phyloP scores from a whole-genome alignment of 352 stramenopile species.

The Phytophthora quininea region DNA sequence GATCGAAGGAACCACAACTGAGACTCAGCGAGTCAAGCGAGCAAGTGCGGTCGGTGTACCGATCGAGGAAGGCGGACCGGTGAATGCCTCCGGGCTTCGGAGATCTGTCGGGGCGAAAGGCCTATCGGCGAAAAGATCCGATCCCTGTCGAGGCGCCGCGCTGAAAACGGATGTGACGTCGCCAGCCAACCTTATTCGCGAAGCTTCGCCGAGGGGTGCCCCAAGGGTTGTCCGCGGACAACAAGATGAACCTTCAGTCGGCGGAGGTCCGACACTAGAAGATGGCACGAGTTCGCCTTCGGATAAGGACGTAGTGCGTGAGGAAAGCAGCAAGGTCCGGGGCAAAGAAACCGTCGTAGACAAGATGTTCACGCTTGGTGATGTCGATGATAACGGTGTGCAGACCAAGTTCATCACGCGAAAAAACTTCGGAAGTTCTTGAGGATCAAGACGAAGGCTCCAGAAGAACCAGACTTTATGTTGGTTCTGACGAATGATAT shows the following conservation, averaged over 20 bases:
- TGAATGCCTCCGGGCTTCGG: conserved; percentile 16
- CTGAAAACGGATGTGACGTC: conserved; percentile 5
- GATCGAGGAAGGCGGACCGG: conserved; percentile 6
- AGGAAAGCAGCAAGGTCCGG: not conserved
- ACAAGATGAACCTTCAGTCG: not conserved
- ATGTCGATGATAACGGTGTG: not conserved
- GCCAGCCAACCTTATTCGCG: not conserved
- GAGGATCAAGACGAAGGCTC: not conserved
- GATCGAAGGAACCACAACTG: conserved; percentile 10
- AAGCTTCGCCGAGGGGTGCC: not conserved
- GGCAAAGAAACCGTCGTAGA: conserved; percentile 9
- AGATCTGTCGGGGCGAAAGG: conserved; percentile 6
- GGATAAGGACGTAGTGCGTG: not conserved
- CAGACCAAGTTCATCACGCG: not conserved
- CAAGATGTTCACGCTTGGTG: conserved; percentile 10
- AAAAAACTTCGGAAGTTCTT: conserved; percentile 13
- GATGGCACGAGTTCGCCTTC: not conserved
- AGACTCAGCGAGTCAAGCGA: not conserved
- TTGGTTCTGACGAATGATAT: conserved; percentile 10
- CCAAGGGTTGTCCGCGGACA: conserved; percentile 2
- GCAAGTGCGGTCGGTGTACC: not conserved
- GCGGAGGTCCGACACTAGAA: not conserved
- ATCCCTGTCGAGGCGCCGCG: not conserved
- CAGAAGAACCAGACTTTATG: conserved; percentile 9
- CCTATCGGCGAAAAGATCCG: not conserved